Evolutionary conservation across 495 filamentous ascomycete genomes (phyloP), one percentile per base, ranked within the genome.

Genomic region (Cetradonia linearis): DNA sequence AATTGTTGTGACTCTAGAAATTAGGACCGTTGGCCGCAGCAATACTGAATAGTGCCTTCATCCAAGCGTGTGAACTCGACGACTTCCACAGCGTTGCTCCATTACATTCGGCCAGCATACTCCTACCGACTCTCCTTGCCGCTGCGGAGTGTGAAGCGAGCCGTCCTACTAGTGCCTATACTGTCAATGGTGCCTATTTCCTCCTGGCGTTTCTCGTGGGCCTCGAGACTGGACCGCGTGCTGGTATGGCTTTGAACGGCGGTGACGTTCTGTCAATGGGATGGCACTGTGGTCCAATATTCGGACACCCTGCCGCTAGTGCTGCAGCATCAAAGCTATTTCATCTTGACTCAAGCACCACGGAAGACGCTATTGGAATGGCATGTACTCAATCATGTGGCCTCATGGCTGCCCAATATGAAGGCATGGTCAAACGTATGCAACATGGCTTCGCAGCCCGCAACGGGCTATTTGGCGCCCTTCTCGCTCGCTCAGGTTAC

Each of bases 361-460:
- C 71, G 13, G 72, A 78, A 55, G 63, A 67, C 13, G 71, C 71
- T 0, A 49, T 76, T 3, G 76, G 75, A 10, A 77, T 71, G 1
- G 76, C 74, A 6, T 75, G 69, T 53, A 76, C 73, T 0, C 71
- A 76, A 56, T 68, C 70, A 4, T 68, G 72, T 44, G 73, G 76
- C 0, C 58, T 75, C 8, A 77, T 78, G 72, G 65, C 71, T 13
- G 75, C 74, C 20, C 74, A 78, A 54, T 75, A 68, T 54, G 76
- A 73, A 36, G 69, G 73, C 14, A 68, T 69, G 57, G 68, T 74
- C 2, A 79, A 77, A 61, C 68, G 72, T 6, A 74, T 78, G 72
- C 73, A 77, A 60, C 76, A 77, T 55, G 75, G 69, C 1, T 78
- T 79, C 56, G 73, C 73, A 0, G 72, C 75, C 13, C 70, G 74